phyloP scores from a whole-genome alignment of 106 monocot genomes.

The Agapanthus africanus region DNA sequence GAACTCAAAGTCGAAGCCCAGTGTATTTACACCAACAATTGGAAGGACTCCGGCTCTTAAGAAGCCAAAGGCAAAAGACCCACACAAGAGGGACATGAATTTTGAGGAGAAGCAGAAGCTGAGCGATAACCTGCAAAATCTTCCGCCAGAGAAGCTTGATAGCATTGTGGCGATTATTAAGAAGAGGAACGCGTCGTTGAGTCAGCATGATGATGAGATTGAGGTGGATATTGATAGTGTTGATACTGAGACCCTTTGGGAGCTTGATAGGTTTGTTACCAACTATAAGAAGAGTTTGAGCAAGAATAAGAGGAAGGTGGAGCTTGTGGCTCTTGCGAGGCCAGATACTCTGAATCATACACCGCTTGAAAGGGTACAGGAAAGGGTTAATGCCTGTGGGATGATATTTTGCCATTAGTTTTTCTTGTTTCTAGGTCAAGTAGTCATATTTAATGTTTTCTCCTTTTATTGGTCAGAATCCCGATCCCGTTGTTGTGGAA shows the following conservation, averaged over 20 bases:
- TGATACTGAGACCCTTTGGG: constrained; percentile 95
- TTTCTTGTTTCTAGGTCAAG: background rate
- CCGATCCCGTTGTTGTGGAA: constrained; percentile 24
- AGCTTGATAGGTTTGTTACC: constrained; percentile 93
- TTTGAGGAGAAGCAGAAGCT: constrained; percentile 92
- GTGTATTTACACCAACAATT: constrained; percentile 15
- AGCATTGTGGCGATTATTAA: constrained; percentile 82
- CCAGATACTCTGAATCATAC: constrained; percentile 19
- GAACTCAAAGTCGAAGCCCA: constrained; percentile 33
- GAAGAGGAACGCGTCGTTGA: constrained; percentile 73
- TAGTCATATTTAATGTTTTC: constrained; percentile 1
- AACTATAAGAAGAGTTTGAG: constrained; percentile 95
- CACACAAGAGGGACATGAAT: constrained; percentile 90
- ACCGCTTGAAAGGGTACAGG: constrained; percentile 15
- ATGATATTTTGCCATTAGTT: background rate
- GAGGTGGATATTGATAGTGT: constrained; percentile 97
- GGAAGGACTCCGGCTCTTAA: constrained; percentile 50
- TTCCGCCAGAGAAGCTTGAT: constrained; percentile 87
- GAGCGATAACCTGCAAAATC: constrained; percentile 78
- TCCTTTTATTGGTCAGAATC: constrained; percentile 16
- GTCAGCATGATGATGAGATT: constrained; percentile 95
- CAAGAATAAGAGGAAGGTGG: constrained; percentile 88
- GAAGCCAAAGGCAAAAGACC: constrained; percentile 94
- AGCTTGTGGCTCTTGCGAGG: constrained; percentile 32
- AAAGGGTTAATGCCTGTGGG: constrained; percentile 16